Evolutionary conservation across 2,329 filamentous ascomycete genomes (phyloP).

Genomic region (Colletotrichum siamense): DNA sequence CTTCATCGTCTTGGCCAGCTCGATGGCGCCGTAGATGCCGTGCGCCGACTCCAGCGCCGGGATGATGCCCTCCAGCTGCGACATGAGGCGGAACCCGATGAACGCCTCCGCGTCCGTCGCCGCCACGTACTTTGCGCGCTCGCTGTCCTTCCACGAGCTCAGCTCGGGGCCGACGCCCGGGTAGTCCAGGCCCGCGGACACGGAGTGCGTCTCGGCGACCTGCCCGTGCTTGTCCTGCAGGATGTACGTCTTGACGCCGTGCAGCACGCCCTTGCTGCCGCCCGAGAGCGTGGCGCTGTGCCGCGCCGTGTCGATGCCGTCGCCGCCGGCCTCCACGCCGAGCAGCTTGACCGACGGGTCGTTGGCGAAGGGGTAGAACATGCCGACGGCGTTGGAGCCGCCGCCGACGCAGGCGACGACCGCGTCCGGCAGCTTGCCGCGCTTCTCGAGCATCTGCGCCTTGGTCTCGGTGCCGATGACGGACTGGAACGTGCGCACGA

Average conservation of each 20-base stretch:
- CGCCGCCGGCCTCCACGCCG: slow-evolving; percentile 94
- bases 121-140: slow-evolving; percentile 85
- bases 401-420: slow-evolving; percentile 97
- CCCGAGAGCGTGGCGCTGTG: slow-evolving; percentile 89
- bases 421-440: slow-evolving; percentile 90
- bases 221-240: slow-evolving; percentile 93
- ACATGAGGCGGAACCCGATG: slow-evolving; percentile 82
- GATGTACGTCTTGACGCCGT: slow-evolving; percentile 95
- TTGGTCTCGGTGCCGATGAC: slow-evolving; percentile 97
- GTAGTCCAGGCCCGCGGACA: slow-evolving; percentile 96
- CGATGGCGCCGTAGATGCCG: slow-evolving; percentile 86
- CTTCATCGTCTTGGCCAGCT: slow-evolving; percentile 91
- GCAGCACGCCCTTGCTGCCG: slow-evolving; percentile 89
- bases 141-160: slow-evolving; percentile 88
- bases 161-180: slow-evolving; percentile 96
- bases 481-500: slow-evolving; percentile 96
- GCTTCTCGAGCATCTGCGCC: slow-evolving; percentile 83
- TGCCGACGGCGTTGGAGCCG: slow-evolving; percentile 92
- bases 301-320: slow-evolving; percentile 83
- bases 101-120: slow-evolving; percentile 94
- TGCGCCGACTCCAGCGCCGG: slow-evolving; percentile 94
- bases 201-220: slow-evolving; percentile 93
- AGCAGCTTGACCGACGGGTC: slow-evolving; percentile 86
- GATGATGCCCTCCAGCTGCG: slow-evolving; percentile 93
- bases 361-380: slow-evolving; percentile 96